Evolutionary conservation across 768 basidiomycete species (phyloP), one percentile per base, ranked within the genome.

Genomic region (Auriculariales sp.): DNA sequence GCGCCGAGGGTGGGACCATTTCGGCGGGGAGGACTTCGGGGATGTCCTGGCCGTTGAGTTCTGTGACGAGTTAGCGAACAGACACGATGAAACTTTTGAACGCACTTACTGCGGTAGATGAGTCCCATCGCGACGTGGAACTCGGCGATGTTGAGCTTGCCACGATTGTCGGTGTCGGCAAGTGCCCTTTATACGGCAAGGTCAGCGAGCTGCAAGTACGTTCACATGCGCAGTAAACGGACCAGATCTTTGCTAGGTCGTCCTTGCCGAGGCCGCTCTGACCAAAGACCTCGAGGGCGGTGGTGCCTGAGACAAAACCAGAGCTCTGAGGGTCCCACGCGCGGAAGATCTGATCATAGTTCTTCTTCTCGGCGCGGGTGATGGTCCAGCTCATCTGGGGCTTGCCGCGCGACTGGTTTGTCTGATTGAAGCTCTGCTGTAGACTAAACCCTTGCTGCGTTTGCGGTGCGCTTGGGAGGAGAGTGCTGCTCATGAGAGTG

Each of bases 71-170:
- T 11, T 19, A 19, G 11, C 22, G 25, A 27, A 28, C 22, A n/a
- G 39, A 6, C 7, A 2, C 3, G 22, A 12, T 4, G 24, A 50
- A 25, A 19, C 47, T 2, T 27, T 46, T 22, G 4, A 29, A 51
- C 19, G 53, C 25, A 77, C 87, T 57, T 68, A 97, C 94, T 75
- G 60, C 95, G 81, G 66, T 92, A 97, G 59, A 99, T 98, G 49
- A 98, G 70, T 48, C 88, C 91, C 94, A 99, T 99, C 0, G 95
- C 95, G 52, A 97, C 87, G 61, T 98, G 91, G 62, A 99, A 99
- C 62, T 98, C 95, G 12, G 88, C 84, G 25, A 94, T 70, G 57
- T 95, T 97, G 45, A 98, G 77, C 64, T 92, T 95, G 22, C 95
- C 95, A 22, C 91, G 81, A 65, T 98, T 90, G 53, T 93, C 85